Base-by-base conservation (phyloP, 805 yeast species). In the Metschnikowia lochheadii region DNA sequence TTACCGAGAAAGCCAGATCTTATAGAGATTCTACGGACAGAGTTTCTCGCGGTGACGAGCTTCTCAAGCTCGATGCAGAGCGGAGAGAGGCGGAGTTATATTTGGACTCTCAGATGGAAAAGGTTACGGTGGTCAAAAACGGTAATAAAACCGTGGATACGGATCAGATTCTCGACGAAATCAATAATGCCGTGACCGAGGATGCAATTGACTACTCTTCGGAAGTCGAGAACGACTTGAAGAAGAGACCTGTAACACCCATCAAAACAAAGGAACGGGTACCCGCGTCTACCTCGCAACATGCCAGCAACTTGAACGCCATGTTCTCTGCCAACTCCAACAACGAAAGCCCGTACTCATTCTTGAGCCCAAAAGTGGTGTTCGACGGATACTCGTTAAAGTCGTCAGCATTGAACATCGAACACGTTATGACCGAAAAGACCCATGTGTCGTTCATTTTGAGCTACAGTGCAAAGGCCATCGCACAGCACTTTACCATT, bases 401-500 rank as follows among this genome's bases (percentile, higher is more conserved):
- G 1, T 59, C 60, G 10, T 67, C 63, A 14, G n/a, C 49, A 2
- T 53, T 78, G 40, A 61, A 69, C 36, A 68, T 78, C 43, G 74
- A 70, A 50, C 68, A 74, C 46, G 65, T 70, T 18, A 63, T 78
- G 75, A 66, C 74, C 21, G 62, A 67, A 10, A 78, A 76, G 5
- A 70, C 78, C 23, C 99, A 94, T 64, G 79, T 87, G 7, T 90
- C 97, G 2, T 92, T 94, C 63, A 77, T 91, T 33, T 74, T 94
- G 59, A 81, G 85, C 65, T 85, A 81, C 64, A 82, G 78, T 49
- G 83, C 96, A 1, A 68, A 73, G 49, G 70, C 79, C 0, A 68
- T 94, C 31, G 90, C 95, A 5, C 80, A 83, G 55, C 97, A 92
- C 56, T 76, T 92, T 67, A 92, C 98, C 0, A 64, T 88, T 44